Conservation (phyloP, 2,329 filamentous ascomycete species). For the Xylaria polymorpha region DNA sequence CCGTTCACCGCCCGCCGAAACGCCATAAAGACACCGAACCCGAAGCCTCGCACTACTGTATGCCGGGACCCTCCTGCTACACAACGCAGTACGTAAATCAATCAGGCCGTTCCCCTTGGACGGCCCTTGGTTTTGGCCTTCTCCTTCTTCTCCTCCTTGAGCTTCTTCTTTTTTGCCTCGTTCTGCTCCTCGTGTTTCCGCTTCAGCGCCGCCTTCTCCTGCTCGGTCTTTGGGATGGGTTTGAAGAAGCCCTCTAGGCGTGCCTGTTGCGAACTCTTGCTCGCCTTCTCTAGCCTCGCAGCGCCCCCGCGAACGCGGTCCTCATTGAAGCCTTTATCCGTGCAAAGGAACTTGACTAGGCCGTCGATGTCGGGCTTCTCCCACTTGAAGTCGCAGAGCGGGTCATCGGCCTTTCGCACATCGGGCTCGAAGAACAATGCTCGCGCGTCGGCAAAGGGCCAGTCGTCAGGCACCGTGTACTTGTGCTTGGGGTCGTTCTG, state of each 20-base stretch:
- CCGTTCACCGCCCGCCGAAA: conserved; percentile 41
- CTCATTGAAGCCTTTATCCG: conserved; percentile 96
- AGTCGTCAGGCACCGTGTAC: conserved; percentile 91
- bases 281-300: conserved; percentile 83
- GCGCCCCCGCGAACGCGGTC: conserved; percentile 87
- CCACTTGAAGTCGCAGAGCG: conserved; percentile 97
- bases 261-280: conserved; percentile 91
- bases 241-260: conserved; percentile 98
- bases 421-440: conserved; percentile 93
- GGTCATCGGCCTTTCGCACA: conserved; percentile 83
- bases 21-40: conserved; percentile 36
- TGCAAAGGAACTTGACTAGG: conserved; percentile 87
- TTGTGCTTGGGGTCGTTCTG: conserved; percentile 81
- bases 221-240: conserved; percentile 86
- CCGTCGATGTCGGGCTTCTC: conserved; percentile 91
- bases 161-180: conserved; percentile 93
- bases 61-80: background rate
- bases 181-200: conserved; percentile 93
- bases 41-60: background rate
- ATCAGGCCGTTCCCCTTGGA: conserved; percentile 68
- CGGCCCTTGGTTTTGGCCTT: conserved; percentile 93
- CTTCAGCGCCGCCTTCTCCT: conserved; percentile 86
- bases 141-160: conserved; percentile 93
- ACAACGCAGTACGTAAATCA: background rate
- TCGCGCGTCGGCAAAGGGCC: conserved; percentile 93